Percentiles rank a stretch among this genome's conserved stretches.
phyloP scores from a whole-genome alignment of 1,284 basidiomycete genomes.

The Cutaneotrichosporon spelunceum region DNA sequence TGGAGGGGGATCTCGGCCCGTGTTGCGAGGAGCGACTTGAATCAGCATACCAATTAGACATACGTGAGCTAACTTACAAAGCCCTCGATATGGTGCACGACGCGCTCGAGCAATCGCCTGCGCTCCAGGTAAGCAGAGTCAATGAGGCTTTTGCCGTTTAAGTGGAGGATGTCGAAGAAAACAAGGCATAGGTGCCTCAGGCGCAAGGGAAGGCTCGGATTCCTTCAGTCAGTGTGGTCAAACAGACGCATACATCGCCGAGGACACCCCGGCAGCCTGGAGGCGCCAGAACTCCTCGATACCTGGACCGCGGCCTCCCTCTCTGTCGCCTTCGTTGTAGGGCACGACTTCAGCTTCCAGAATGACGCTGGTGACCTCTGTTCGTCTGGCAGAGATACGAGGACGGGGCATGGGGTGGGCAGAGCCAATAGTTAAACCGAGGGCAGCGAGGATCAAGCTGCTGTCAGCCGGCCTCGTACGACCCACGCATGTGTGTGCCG shows the following conservation, averaged over 20 bases:
- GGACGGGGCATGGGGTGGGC: slow-evolving; percentile 21
- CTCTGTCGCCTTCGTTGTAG: slow-evolving; percentile 58
- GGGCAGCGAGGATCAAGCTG: slow-evolving; percentile 63
- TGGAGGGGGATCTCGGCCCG: slow-evolving; percentile 53
- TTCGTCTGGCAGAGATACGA: not conserved
- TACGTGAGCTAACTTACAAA: slow-evolving; percentile 46
- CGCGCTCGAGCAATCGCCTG: slow-evolving; percentile 60
- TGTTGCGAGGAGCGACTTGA: slow-evolving; percentile 55
- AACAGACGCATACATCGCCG: not conserved
- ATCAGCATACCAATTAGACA: not conserved
- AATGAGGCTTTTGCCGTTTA: slow-evolving; percentile 62
- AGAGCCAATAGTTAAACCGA: slow-evolving; percentile 55
- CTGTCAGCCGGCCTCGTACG: slow-evolving; percentile 13
- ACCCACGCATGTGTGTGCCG: slow-evolving; percentile 63
- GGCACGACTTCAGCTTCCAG: slow-evolving; percentile 87
- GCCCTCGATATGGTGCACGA: slow-evolving; percentile 59
- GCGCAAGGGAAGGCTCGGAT: not conserved
- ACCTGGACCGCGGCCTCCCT: slow-evolving; percentile 41
- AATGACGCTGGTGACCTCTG: slow-evolving; percentile 55
- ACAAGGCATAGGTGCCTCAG: slow-evolving; percentile 66
- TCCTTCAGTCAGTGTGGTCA: not conserved
- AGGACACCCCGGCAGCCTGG: slow-evolving; percentile 35
- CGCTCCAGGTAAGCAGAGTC: slow-evolving; percentile 60
- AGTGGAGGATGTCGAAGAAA: slow-evolving; percentile 74
- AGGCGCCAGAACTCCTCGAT: slow-evolving; percentile 56